A percentile compares a stretch with the other conserved stretches of the same genome.
Conservation (phyloP, 2,329 filamentous ascomycete species). For the Sphaerulina populicola region DNA sequence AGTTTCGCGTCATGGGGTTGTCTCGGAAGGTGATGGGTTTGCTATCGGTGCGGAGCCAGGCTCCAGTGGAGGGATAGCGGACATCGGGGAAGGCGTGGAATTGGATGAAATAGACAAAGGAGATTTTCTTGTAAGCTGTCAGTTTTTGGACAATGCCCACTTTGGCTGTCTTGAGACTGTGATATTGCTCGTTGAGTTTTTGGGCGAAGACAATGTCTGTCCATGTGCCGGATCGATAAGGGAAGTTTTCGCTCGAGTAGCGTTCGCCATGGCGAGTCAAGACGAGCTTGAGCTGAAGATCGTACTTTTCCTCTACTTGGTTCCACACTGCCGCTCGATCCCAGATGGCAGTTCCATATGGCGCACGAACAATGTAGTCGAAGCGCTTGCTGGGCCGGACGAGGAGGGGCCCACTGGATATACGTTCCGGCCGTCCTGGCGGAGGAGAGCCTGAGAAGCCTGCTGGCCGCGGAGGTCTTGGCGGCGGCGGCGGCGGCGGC, state of each 20-base stretch:
- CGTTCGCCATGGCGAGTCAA: slow-evolving; percentile 17
- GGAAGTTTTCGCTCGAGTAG: slow-evolving; percentile 10
- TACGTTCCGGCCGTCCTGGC: neutral
- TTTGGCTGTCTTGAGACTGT: slow-evolving; percentile 14
- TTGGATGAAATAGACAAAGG: slow-evolving; percentile 19
- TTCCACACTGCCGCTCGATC: slow-evolving; percentile 11
- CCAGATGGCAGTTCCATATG: slow-evolving; percentile 14
- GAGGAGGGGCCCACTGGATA: neutral
- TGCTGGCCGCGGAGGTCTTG: neutral
- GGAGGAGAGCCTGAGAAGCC: neutral
- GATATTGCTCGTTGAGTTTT: slow-evolving; percentile 10
- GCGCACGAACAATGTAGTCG: slow-evolving; percentile 2
- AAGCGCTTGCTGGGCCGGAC: neutral
- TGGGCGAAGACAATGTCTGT: slow-evolving; percentile 13
- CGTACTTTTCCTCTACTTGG: neutral
- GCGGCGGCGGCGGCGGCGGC: neutral
- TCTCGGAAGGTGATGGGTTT: slow-evolving; percentile 9
- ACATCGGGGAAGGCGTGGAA: slow-evolving; percentile 12
- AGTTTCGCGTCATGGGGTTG: slow-evolving; percentile 11
- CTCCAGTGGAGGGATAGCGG: neutral
- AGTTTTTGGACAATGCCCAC: slow-evolving; percentile 16
- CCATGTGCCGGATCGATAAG: slow-evolving; percentile 9
- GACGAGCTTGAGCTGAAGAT: slow-evolving; percentile 12
- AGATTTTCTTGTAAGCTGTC: slow-evolving; percentile 16
- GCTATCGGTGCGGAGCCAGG: slow-evolving; percentile 10